A percentile compares a stretch with the other conserved stretches of the same genome.
phyloP scores from a whole-genome alignment of 352 stramenopile species.

The Phytopythium montanum region DNA sequence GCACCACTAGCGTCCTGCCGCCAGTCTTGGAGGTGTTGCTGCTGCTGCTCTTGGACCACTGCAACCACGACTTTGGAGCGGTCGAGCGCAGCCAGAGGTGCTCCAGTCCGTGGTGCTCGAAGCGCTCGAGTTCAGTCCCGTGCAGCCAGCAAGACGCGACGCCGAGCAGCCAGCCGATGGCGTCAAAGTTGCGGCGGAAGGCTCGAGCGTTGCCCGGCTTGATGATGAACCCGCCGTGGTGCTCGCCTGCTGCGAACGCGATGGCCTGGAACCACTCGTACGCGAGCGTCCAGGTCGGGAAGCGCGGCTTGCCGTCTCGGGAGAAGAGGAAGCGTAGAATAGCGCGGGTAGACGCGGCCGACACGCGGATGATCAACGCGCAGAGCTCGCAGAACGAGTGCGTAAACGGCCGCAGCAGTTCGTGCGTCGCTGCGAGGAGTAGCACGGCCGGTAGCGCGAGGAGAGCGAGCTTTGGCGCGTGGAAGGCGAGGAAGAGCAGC shows the following conservation, averaged over 20 bases:
- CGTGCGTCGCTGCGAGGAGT: conserved; percentile 23
- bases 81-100: conserved; percentile 44
- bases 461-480: conserved; percentile 10
- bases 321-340: conserved; percentile 17
- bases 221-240: conserved; percentile 29
- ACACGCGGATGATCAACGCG: conserved; percentile 17
- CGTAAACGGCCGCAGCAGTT: conserved; percentile 39
- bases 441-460: conserved; percentile 18
- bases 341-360: conserved; percentile 14
- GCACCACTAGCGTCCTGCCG: conserved; percentile 30
- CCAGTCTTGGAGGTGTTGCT: neutral
- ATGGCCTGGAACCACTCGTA: conserved; percentile 44
- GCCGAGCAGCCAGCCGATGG: conserved; percentile 28
- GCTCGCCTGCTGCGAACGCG: conserved; percentile 18
- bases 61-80: neutral
- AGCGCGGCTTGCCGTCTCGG: conserved; percentile 24
- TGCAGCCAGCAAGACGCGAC: conserved; percentile 26
- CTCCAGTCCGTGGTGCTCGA: conserved; percentile 37
- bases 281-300: conserved; percentile 35
- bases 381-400: conserved; percentile 26
- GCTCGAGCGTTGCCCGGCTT: conserved; percentile 28
- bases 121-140: conserved; percentile 18
- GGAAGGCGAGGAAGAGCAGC: conserved; percentile 6
- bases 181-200: conserved; percentile 33
- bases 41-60: neutral